phyloP scores from a whole-genome alignment of 2,329 filamentous ascomycete genomes.

The Aspergillus niger region DNA sequence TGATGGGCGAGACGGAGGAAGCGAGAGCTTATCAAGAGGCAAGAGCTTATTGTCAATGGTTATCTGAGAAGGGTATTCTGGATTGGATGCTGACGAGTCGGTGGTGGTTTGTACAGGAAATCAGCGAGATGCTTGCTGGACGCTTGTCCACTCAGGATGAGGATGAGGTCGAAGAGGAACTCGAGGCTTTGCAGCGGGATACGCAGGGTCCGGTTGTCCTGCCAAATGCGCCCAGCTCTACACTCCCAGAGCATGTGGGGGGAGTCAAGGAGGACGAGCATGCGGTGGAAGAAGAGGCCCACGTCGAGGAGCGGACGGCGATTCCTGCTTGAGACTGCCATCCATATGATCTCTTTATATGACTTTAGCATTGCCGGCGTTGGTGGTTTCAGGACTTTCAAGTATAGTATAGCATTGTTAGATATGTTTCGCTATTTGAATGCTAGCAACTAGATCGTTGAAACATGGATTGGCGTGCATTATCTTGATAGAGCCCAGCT shows the following conservation, averaged over 20 bases:
- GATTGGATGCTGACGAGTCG: slow-evolving; percentile 7
- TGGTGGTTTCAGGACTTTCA: slow-evolving; percentile 18
- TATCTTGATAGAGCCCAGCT: slow-evolving; percentile 12
- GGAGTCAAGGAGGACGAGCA: slow-evolving; percentile 32
- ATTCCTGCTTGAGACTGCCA: slow-evolving; percentile 13
- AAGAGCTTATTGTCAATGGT: slow-evolving; percentile 25
- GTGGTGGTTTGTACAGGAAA: slow-evolving; percentile 61
- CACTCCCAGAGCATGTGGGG: slow-evolving; percentile 32
- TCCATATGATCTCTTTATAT: not conserved
- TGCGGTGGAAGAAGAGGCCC: slow-evolving; percentile 30
- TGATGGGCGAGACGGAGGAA: slow-evolving; percentile 90
- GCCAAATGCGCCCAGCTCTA: slow-evolving; percentile 42
- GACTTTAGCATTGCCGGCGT: slow-evolving; percentile 29
- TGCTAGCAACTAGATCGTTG: slow-evolving; percentile 16
- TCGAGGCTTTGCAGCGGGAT: slow-evolving; percentile 76
- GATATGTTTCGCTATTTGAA: not conserved
- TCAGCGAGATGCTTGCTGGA: slow-evolving; percentile 86
- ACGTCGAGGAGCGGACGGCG: slow-evolving; percentile 23
- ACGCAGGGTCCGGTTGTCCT: slow-evolving; percentile 42
- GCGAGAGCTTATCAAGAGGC: slow-evolving; percentile 90
- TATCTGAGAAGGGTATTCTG: not conserved
- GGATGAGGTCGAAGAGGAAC: slow-evolving; percentile 95
- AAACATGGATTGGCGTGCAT: slow-evolving; percentile 9
- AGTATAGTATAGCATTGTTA: slow-evolving; percentile 3
- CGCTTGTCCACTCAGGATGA: slow-evolving; percentile 93